Base-by-base conservation (phyloP, 2,329 filamentous ascomycete genomes). In the Rosellinia necatrix region DNA sequence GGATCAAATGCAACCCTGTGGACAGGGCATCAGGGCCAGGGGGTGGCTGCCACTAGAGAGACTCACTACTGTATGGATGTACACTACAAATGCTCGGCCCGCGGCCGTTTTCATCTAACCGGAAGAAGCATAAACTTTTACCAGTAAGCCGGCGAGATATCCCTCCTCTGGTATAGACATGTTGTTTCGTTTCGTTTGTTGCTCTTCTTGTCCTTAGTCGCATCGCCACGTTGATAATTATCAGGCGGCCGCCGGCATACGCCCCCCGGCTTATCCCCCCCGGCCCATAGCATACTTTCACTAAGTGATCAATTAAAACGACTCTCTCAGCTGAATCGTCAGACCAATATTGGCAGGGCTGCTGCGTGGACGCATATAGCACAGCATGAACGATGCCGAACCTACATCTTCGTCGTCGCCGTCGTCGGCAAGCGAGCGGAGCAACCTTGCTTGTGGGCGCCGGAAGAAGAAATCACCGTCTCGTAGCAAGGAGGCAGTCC, bases 281-380 rank as follows among this genome's bases (percentile, higher is more conserved):
- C n/a, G n/a, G n/a, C n/a, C n/a, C n/a, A n/a, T n/a, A n/a, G 2
- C 38, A 42, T 42, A 42, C 6, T 19, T 38, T 35, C 22, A 19
- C 21, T 34, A n/a, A n/a, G n/a, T n/a, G n/a, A n/a, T n/a, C n/a
- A n/a, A n/a, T n/a, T n/a, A n/a, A n/a, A n/a, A n/a, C n/a, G n/a
- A n/a, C n/a, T n/a, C n/a, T n/a, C n/a, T 49, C 44, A 54, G 53
- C 58, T 60, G 58, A 60, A 50, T 21, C n/a, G 21, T 47, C 25
- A 32, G 35, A 29, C 48, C 29, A 53, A 57, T 58, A 60, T 54
- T 58, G 21, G 37, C 35, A 56, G 46, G 44, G 46, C 57, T 51
- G 41, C 46, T 54, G 53, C 49, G 47, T 44, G 34, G 7, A 42
- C 40, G n/a, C 27, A 27, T 37, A 38, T 37, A 41, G 13, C 29